phyloP scores from a whole-genome alignment of 78 protist genomes.

The Dictyostelium purpureum region DNA sequence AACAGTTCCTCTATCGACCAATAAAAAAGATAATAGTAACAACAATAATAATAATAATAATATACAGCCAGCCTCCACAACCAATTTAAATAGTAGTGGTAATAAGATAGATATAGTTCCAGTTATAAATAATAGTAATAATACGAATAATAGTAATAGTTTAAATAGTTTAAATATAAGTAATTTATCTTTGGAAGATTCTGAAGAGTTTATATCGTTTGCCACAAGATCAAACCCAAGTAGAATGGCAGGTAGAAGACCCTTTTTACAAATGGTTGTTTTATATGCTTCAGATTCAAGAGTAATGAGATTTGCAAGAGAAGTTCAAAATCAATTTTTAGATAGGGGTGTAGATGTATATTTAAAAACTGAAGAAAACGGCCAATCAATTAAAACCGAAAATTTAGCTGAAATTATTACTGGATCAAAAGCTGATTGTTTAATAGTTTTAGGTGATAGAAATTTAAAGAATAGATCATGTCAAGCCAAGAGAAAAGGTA shows the following conservation, averaged over 20 bases:
- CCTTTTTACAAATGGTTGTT: conserved; percentile 80
- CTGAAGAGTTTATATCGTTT: conserved; percentile 47
- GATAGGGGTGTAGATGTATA: conserved; percentile 74
- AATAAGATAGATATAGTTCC: neutral
- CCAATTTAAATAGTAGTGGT: neutral
- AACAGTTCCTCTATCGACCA: neutral
- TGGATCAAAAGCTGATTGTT: conserved; percentile 76
- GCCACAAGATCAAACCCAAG: conserved; percentile 32
- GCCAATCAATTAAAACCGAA: conserved; percentile 75
- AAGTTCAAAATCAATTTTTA: conserved; percentile 49
- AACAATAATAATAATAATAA: conserved; percentile 3
- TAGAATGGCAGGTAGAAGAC: conserved; percentile 75
- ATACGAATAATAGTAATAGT: neutral
- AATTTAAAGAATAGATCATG: conserved; percentile 75
- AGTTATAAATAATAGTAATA: neutral
- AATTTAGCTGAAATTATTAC: conserved; percentile 77
- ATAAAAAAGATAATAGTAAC: neutral
- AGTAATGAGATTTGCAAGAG: conserved; percentile 64
- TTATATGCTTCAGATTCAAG: conserved; percentile 70
- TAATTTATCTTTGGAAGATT: conserved; percentile 34
- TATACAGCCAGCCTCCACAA: neutral
- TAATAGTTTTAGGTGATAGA: conserved; percentile 81
- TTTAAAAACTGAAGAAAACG: conserved; percentile 64
- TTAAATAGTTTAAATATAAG: neutral
- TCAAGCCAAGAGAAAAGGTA: conserved; percentile 77